Evolutionary conservation across 306 rosid genomes (phyloP), one percentile per base, ranked within the genome.

Genomic region (Ormosia emarginata): DNA sequence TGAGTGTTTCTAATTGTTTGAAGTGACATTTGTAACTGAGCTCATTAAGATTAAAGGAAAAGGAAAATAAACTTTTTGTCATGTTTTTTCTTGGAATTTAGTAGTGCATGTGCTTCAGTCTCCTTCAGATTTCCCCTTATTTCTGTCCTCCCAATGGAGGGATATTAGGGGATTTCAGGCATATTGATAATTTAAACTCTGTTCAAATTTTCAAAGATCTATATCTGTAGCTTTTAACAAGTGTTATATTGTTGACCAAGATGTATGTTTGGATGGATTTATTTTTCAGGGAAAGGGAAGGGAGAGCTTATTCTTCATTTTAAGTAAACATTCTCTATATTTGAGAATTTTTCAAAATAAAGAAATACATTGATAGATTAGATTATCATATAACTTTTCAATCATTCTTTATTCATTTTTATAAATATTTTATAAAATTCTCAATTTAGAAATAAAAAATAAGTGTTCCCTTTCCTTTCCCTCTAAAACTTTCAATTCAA

Each of bases 1-100:
- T 70, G 13, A 52, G 71, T 14, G 39, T 14, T 75, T 85, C 13
- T 32, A 40, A 40, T 80, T 53, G 30, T 69, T 68, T 80, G 14
- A 8, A 57, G 34, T 17, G 34, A 24, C 8, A 41, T 34, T 75
- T 75, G 10, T 57, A 47, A 41, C 34, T 62, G 6, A 43, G 11
- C 14, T 71, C 34, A 71, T 47, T 77, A 36, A 50, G 53, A 9
- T 15, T 57, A 9, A 15, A 33, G 44, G 39, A 61, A 69, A 61
- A 62, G 3, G 49, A 58, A 9, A 8, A 3, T 6, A 74, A 69
- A 59, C 6, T 40, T 37, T 17, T 11, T 34, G 8, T 47, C 24
- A 11, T 4, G 7, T 1, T 49, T 11, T 14, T 44, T 53, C 43
- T 13, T 39, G 14, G 17, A 80, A 70, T 24, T 43, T 77, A 49